Evolutionary conservation across 257 asterid species (phyloP), one percentile per base, ranked within the genome.

Genomic region (Mitragyna speciosa): DNA sequence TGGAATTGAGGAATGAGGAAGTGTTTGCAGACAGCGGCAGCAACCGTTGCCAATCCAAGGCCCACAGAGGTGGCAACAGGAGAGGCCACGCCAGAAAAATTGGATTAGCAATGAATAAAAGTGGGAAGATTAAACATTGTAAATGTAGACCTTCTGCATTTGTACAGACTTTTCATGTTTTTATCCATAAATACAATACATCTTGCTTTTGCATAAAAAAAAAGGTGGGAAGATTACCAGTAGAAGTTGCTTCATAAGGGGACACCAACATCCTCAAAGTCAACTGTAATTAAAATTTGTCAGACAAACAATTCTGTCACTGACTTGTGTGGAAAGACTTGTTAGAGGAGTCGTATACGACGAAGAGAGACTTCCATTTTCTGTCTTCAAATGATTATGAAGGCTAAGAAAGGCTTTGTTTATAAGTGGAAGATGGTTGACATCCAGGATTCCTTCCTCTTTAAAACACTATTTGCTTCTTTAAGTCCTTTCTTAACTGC

Each of bases 311-410:
- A 66, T 20, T 52, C 2, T 67, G 73, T 48, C 47, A 20, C 52
- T n/a, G 54, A 59, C 59, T 11, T 26, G 45, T 11, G 24, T 56
- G 47, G 63, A 51, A 79, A 61, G 67, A 72, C 66, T 41, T 59
- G 30, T 31, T 1, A 2, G 2, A 7, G 64, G 20, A 66, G 64
- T 48, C 74, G 7, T 17, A 49, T 24, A 43, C 41, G 26, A 20
- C 28, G 24, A 67, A 31, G 20, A 20, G 45, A 8, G 12, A 12
- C 19, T 24, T 20, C 45, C 12, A 19, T 66, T 77, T 77, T 66
- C 75, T 79, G 31, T 20, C 74, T 63, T 79, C 74, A 79, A 74
- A 73, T 48, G 78, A 79, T 79, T 48, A n/a, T 24, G 28, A 45
- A 41, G 28, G 10, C 70, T 5, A 65, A 1, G 9, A 65, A 65